Evolutionary conservation across 768 basidiomycete genomes (phyloP), one percentile per base, ranked within the genome.

Genomic region (Boletus pseudo-olivaceus): DNA sequence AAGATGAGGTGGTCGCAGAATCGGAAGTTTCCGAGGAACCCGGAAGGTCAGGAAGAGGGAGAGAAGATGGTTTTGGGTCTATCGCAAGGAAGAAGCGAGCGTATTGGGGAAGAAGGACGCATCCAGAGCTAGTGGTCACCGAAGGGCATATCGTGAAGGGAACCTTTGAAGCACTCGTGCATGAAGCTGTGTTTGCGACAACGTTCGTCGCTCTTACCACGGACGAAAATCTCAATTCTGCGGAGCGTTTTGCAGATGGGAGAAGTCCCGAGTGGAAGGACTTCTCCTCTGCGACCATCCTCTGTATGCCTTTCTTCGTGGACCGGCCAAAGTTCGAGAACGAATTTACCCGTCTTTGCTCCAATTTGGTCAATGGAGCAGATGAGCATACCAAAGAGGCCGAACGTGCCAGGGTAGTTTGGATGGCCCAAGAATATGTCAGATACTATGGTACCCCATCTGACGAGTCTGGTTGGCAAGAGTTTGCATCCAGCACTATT

Each of bases 141-240:
- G 71, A 75, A 52, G 68, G 58, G 2, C 66, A 60, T 10, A 75
- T 92, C 33, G 76, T 80, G 61, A 84, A 81, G 46, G 91, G 90
- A 12, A 84, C 83, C 0, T 79, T 83, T 38, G 91, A 93, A 66
- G 90, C 93, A 1, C 76, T 94, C 7, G 72, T 87, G 0, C 92
- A 95, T 62, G 93, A 93, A 69, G 73, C 82, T 11, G 84, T 90
- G 12, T 93, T 93, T 65, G 85, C 80, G 12, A 91, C 90, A 1
- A 83, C 82, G 14, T 90, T 87, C 64, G 50, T 72, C 41, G 46
- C 67, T 47, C 23, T 56, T 33, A 35, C 53, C 38, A 33, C 47
- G 30, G 63, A 66, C n/a, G 56, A 52, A 10, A 53, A 60, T 20
- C 33, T 43, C 19, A 62, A 64, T 26, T 56, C 53, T 30, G 53